Conservation (phyloP, 441 rosid genomes). For the Corymbia calophylla region DNA sequence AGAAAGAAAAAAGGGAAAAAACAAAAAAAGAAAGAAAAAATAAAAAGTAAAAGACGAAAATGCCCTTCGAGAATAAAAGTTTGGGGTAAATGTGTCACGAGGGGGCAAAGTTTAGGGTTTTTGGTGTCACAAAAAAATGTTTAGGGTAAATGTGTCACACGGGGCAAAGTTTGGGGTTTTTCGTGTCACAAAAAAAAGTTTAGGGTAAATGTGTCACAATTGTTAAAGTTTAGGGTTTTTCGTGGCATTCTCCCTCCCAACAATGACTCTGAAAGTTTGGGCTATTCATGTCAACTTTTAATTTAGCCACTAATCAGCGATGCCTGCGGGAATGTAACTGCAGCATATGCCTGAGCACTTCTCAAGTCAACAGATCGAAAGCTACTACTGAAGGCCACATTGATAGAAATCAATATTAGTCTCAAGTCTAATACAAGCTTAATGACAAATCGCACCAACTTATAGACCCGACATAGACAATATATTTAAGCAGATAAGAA, state of each 20-base stretch:
- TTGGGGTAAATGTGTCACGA: too few species aligned
- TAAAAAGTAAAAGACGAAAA: too few species aligned
- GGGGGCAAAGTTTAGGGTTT: too few species aligned
- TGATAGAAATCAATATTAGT: neutral
- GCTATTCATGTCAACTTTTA: neutral
- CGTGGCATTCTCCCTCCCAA: neutral
- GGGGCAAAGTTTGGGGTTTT: too few species aligned
- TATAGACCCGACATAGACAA: neutral
- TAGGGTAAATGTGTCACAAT: too few species aligned
- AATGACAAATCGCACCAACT: neutral
- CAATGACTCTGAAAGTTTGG: neutral
- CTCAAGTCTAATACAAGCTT: neutral
- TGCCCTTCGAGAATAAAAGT: too few species aligned
- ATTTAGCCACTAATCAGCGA: neutral
- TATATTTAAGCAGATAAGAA: neutral
- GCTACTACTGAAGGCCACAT: neutral
- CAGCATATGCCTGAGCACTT: neutral
- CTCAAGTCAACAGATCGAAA: neutral
- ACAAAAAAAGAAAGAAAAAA: too few species aligned
- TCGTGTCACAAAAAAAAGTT: too few species aligned
- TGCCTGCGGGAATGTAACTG: neutral
- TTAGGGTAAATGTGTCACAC: too few species aligned
- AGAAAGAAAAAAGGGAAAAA: too few species aligned
- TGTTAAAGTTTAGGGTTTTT: too few species aligned
- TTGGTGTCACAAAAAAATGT: too few species aligned